These are phyloP conservation scores for Pythium brachiatum DNA, from an alignment of 352 stramenopile species.

Conservation along the genomic window DNA sequence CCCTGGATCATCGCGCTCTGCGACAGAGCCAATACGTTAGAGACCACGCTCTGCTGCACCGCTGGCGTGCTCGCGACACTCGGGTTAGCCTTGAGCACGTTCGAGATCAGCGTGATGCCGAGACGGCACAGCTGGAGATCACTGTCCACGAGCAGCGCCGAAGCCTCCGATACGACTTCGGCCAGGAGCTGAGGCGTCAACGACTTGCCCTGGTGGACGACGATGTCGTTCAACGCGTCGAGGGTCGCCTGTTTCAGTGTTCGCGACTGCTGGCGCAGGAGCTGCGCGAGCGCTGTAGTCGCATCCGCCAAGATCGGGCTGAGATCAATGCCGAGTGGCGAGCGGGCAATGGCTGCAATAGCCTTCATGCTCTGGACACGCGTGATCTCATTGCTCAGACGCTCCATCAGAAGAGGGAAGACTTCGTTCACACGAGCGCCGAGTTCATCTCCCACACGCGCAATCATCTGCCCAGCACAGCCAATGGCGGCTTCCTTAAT, in stretches of 20 bases:
- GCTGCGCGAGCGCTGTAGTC: constrained; percentile 82
- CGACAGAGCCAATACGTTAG: constrained; percentile 84
- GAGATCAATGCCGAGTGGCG: constrained; percentile 88
- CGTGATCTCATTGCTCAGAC: constrained; percentile 98
- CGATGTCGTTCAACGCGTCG: constrained; percentile 90
- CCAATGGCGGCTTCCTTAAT: constrained; percentile 97
- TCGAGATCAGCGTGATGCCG: constrained; percentile 85
- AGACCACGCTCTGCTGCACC: constrained; percentile 64
- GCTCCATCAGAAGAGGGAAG: constrained; percentile 93
- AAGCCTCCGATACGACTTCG: constrained; percentile 89
- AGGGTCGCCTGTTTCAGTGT: constrained; percentile 94
- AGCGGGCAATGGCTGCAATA: constrained; percentile 87
- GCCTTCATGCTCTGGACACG: constrained; percentile 96
- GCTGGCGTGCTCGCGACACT: constrained; percentile 53
- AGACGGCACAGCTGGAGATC: constrained; percentile 97
- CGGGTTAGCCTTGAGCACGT: constrained; percentile 67
- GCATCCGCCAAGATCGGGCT: constrained; percentile 88
- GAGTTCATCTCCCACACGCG: constrained; percentile 83
- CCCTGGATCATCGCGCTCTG: constrained; percentile 90
- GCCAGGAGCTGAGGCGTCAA: constrained; percentile 83
- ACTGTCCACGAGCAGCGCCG: constrained; percentile 91
- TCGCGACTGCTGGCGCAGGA: constrained; percentile 95
- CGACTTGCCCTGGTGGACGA: constrained; percentile 70
- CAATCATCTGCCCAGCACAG: constrained; percentile 89
- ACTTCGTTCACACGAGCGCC: constrained; percentile 73